Percentiles rank a stretch among this genome's conserved stretches.
Evolutionary conservation across 345 rosid species (phyloP).

Genomic region (Zanthoxylum bungeanum): DNA sequence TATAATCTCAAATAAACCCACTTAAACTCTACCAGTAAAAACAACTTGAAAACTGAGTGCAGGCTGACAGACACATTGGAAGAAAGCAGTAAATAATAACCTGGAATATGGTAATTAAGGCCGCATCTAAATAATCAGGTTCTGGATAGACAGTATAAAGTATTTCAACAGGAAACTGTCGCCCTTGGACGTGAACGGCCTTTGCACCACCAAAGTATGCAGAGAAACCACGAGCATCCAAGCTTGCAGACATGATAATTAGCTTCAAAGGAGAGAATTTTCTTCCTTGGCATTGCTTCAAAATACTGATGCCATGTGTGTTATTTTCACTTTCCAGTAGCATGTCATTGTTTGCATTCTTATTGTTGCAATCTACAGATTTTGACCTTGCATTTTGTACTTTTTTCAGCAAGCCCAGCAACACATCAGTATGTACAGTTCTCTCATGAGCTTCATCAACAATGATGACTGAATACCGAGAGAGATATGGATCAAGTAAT

Average conservation of each 20-base stretch:
- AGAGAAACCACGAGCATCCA: slow-evolving; percentile 84
- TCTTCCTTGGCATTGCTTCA: slow-evolving; percentile 46
- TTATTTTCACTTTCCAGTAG: slow-evolving; percentile 31
- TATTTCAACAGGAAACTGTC: slow-evolving; percentile 80
- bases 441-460: slow-evolving; percentile 98
- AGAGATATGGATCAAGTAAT: slow-evolving; percentile 76
- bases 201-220: slow-evolving; percentile 83
- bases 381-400: slow-evolving; percentile 60
- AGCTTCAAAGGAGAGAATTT: slow-evolving; percentile 66
- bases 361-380: slow-evolving; percentile 24
- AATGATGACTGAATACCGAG: slow-evolving; percentile 75
- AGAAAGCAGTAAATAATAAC: slow-evolving; percentile 34
- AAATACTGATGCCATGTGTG: slow-evolving; percentile 22
- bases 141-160: slow-evolving; percentile 64
- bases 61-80: neutral
- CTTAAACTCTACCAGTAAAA: neutral
- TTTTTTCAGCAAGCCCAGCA: slow-evolving; percentile 79
- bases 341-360: slow-evolving; percentile 24
- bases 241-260: slow-evolving; percentile 96
- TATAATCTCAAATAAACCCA: neutral
- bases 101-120: slow-evolving; percentile 80
- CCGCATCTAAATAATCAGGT: slow-evolving; percentile 76
- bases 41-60: neutral
- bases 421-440: slow-evolving; percentile 88
- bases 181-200: slow-evolving; percentile 81